Conservation (phyloP, 164 flowering plant genomes). For the Liriodendron chinense region DNA sequence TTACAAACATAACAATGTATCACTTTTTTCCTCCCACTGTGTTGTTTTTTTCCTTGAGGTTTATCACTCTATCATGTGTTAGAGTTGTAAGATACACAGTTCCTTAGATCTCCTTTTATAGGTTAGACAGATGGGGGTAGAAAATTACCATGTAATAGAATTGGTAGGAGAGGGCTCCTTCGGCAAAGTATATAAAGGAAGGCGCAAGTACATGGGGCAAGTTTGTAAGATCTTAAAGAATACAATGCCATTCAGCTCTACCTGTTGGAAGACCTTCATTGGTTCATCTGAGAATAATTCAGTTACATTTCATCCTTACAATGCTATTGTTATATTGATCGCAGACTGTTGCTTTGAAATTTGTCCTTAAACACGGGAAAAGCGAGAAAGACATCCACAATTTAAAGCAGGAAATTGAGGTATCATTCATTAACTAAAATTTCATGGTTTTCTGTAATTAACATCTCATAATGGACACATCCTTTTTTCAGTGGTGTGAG, state of each 20-base stretch:
- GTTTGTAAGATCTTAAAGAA: no score
- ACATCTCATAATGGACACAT: no score
- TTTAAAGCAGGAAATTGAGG: constrained; percentile 96
- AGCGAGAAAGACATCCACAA: constrained; percentile 89
- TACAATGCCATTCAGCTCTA: no score
- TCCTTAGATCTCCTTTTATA: background rate
- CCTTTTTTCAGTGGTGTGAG: no score
- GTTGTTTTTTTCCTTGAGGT: no score
- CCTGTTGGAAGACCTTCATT: no score
- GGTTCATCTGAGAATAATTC: no score
- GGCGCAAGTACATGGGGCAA: constrained; percentile 84
- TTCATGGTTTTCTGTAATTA: no score
- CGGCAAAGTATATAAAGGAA: constrained; percentile 92
- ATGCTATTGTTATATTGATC: background rate
- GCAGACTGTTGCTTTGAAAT: constrained; percentile 98
- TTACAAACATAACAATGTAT: no score
- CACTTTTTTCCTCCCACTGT: no score
- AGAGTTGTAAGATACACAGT: no score
- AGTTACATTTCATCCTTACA: background rate
- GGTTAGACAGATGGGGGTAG: constrained; percentile 74
- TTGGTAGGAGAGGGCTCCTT: constrained; percentile 97
- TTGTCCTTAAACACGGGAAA: constrained; percentile 90
- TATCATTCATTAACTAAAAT: constrained; percentile 9
- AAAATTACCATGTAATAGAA: constrained; percentile 92
- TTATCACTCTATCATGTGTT: no score